These are phyloP conservation scores for Geotrichum bryndzae DNA, from an alignment of 1,139 yeast species.

Conservation along the genomic window DNA sequence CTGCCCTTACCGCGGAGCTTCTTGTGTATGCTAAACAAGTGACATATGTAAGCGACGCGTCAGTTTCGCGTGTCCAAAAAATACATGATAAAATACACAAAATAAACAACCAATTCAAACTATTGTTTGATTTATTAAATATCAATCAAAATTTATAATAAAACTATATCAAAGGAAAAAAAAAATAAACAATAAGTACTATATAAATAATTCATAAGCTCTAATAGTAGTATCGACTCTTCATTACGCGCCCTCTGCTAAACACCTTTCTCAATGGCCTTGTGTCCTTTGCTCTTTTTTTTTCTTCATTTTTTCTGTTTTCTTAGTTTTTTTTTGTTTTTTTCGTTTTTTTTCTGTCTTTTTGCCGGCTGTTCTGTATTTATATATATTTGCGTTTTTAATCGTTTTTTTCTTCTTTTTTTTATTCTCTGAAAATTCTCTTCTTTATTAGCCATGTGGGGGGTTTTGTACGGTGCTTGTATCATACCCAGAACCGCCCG, in stretches of 20 bases:
- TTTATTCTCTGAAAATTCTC: neutral
- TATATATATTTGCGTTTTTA: no score
- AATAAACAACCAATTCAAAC: neutral
- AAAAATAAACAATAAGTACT: neutral
- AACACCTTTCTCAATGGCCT: neutral
- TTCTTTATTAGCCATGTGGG: neutral
- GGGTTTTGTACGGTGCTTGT: neutral
- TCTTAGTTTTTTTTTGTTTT: neutral
- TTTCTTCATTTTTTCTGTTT: neutral
- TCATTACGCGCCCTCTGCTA: neutral
- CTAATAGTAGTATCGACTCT: neutral
- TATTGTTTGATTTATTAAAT: neutral
- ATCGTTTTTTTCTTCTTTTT: neutral
- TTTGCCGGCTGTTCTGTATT: neutral
- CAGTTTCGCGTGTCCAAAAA: neutral
- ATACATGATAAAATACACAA: no score
- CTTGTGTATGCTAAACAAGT: neutral
- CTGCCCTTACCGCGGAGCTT: neutral
- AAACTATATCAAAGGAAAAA: neutral
- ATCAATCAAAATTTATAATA: neutral
- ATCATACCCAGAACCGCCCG: neutral
- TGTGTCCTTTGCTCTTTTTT: neutral
- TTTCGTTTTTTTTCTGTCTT: neutral
- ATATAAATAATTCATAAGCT: neutral
- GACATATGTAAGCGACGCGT: neutral